Conservation (phyloP, 768 basidiomycete species). For the Boletus insuetus region DNA sequence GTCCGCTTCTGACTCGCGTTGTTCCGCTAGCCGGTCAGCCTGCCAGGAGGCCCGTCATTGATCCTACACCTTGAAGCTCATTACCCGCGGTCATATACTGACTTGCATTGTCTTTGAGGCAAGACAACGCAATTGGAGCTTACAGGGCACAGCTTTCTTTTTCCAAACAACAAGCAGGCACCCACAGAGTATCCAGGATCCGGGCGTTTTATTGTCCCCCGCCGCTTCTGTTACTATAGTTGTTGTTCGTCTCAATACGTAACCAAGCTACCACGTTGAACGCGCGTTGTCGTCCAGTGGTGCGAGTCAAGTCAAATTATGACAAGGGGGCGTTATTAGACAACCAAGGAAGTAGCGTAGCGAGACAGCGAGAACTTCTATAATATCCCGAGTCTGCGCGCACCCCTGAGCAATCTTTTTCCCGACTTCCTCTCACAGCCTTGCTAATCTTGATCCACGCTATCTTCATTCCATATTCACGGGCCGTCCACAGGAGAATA, state of each 20-base stretch:
- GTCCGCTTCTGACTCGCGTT: slow-evolving; percentile 13
- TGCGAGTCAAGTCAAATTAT: neutral
- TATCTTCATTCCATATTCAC: slow-evolving; percentile 27
- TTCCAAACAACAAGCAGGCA: neutral
- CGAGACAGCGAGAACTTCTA: slow-evolving; percentile 6
- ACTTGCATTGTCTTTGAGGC: slow-evolving; percentile 6
- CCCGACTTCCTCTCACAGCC: slow-evolving; percentile 15
- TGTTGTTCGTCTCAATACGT: slow-evolving; percentile 22
- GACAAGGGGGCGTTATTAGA: slow-evolving; percentile 1
- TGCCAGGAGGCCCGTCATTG: slow-evolving; percentile 19
- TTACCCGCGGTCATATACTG: neutral
- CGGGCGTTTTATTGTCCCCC: slow-evolving; percentile 11
- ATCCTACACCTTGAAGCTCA: slow-evolving; percentile 19
- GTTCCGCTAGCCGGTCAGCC: slow-evolving; percentile 16
- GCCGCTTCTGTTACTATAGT: neutral
- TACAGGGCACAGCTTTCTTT: neutral
- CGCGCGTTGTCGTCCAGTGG: slow-evolving; percentile 14
- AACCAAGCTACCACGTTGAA: slow-evolving; percentile 27
- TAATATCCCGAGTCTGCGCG: slow-evolving; percentile 14
- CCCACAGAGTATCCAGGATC: slow-evolving; percentile 19
- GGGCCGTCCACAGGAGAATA: slow-evolving; percentile 20
- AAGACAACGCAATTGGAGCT: slow-evolving; percentile 10
- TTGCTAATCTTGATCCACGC: slow-evolving; percentile 32
- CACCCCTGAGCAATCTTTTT: slow-evolving; percentile 19
- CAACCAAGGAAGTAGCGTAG: neutral